Evolutionary conservation across 148 eudicot genomes (phyloP).

Genomic region (Silene uniflora): DNA sequence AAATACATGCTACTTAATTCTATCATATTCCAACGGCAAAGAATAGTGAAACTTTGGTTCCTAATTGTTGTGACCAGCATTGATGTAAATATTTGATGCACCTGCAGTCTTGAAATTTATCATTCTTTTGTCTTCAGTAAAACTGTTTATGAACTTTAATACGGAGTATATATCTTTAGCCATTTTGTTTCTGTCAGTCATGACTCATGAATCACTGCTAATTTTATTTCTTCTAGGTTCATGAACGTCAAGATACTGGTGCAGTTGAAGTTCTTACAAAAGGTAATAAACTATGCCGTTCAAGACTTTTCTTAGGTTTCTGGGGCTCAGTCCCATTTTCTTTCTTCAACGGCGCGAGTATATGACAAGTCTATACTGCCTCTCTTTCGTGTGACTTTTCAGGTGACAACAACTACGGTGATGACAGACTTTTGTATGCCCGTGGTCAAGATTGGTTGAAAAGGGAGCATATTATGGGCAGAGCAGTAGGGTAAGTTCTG

Average conservation of each 20-base stretch:
- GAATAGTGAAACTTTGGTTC: not conserved
- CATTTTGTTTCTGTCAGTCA: not conserved
- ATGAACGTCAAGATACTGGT: conserved; percentile 50
- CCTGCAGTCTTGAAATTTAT: not conserved
- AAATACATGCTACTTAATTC: not conserved
- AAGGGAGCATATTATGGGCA: conserved; percentile 77
- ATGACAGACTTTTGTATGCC: conserved; percentile 69
- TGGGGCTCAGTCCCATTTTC: not conserved
- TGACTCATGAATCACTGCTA: not conserved
- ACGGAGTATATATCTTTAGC: not conserved
- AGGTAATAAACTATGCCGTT: conserved; percentile 28
- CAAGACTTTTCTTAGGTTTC: not conserved
- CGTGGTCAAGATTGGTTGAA: conserved; percentile 77
- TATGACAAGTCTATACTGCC: not conserved
- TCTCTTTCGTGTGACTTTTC: conserved; percentile 3
- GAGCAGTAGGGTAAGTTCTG: conserved; percentile 73
- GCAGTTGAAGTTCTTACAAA: conserved; percentile 64
- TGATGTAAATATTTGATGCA: not conserved
- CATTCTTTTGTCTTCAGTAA: not conserved
- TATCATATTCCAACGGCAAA: not conserved
- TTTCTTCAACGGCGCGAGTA: not conserved
- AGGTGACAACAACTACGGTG: conserved; percentile 71
- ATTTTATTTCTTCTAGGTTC: conserved; percentile 41
- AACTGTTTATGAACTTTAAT: not conserved
- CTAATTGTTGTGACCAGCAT: not conserved